Conservation (phyloP, 2,329 filamentous ascomycete genomes). For the Pseudogymnoascus sp. region DNA sequence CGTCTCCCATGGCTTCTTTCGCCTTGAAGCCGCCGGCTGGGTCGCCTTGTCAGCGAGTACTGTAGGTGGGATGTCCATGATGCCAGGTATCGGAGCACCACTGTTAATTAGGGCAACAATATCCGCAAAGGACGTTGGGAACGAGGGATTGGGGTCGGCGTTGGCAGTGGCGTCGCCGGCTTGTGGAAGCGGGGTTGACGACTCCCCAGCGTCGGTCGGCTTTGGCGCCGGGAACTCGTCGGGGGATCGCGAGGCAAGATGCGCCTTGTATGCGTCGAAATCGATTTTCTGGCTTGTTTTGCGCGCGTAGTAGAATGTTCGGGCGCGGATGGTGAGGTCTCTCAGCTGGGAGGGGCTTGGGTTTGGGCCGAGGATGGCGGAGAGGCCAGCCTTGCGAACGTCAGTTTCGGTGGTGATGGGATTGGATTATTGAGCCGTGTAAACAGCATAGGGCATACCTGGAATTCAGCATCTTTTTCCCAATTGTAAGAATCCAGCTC, state of each 20-base stretch:
- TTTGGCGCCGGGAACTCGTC: conserved; percentile 16
- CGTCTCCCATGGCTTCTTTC: conserved; percentile 72
- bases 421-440: not conserved
- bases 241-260: conserved; percentile 38
- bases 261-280: conserved; percentile 59
- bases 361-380: conserved; percentile 53
- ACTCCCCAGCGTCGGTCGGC: conserved; percentile 11
- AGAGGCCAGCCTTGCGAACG: conserved; percentile 44
- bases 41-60: conserved; percentile 62
- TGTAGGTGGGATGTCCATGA: conserved; percentile 77
- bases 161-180: not conserved
- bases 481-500: conserved; percentile 61
- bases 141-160: conserved; percentile 9
- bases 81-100: conserved; percentile 77
- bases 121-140: conserved; percentile 55
- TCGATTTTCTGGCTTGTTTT: conserved; percentile 47
- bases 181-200: not conserved
- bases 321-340: conserved; percentile 56
- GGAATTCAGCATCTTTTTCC: conserved; percentile 60
- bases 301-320: conserved; percentile 59
- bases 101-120: conserved; percentile 79
- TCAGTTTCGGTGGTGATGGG: conserved; percentile 7
- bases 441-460: conserved; percentile 35
- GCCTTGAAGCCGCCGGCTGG: conserved; percentile 28
- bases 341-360: conserved; percentile 45